phyloP scores from a whole-genome alignment of 371 early-diverging fungal genomes.

The Mucor saturninus region DNA sequence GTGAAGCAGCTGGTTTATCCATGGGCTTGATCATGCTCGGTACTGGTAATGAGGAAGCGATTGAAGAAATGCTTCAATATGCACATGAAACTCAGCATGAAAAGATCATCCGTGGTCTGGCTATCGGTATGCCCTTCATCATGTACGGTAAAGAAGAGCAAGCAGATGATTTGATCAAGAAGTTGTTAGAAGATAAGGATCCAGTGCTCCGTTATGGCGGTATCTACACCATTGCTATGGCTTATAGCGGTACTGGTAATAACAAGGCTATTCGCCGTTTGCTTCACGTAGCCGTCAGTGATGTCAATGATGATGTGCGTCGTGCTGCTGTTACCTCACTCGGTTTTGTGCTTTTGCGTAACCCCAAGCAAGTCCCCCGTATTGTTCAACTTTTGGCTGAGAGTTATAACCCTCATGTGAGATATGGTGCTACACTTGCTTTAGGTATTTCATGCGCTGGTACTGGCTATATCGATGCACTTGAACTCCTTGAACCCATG shows the following conservation, averaged over 20 bases:
- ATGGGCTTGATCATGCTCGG: conserved; percentile 99
- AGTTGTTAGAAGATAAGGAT: conserved; percentile 89
- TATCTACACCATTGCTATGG: conserved; percentile 95
- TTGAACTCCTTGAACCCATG: conserved; percentile 97
- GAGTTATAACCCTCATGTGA: conserved; percentile 98
- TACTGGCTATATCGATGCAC: conserved; percentile 91
- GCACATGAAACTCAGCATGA: conserved; percentile 98
- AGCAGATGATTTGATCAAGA: conserved; percentile 88
- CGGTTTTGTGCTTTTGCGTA: conserved; percentile 93
- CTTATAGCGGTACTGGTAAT: conserved; percentile 97
- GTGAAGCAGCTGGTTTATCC: conserved; percentile 97
- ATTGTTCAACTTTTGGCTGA: conserved; percentile 97
- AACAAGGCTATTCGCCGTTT: conserved; percentile 93
- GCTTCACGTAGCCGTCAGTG: conserved; percentile 96
- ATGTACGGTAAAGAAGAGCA: conserved; percentile 95
- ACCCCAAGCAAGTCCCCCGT: conserved; percentile 92
- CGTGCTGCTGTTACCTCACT: conserved; percentile 97
- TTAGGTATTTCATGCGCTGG: conserved; percentile 98
- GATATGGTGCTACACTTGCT: conserved; percentile 96
- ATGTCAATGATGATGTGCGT: conserved; percentile 98
- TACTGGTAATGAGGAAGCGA: conserved; percentile 77
- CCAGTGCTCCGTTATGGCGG: conserved; percentile 95
- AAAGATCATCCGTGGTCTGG: conserved; percentile 96
- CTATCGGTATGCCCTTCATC: conserved; percentile 91
- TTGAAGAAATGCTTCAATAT: conserved; percentile 95